A percentile compares a stretch with the other conserved stretches of the same genome.
Evolutionary conservation across 78 protist genomes (phyloP).

Genomic region (Blattamonas nauphoetae): DNA sequence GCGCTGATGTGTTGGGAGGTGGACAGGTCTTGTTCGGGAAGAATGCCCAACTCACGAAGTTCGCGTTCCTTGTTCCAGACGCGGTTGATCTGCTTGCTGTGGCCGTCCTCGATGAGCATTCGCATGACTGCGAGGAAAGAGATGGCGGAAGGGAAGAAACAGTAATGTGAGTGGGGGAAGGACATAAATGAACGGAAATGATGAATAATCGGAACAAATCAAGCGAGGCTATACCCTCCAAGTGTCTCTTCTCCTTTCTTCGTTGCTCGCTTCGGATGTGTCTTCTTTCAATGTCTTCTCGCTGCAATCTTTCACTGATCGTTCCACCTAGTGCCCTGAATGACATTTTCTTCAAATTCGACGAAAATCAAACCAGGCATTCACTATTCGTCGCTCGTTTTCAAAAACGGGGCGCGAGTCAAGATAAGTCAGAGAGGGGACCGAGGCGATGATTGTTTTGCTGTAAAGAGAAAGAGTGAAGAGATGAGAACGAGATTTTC

Average conservation of each 20-base stretch:
- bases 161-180: neutral
- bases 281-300: neutral
- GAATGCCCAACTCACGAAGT: too few species aligned
- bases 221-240: neutral
- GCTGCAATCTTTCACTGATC: neutral
- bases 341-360: neutral
- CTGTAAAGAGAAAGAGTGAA: neutral
- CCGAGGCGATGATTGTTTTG: neutral
- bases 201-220: neutral
- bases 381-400: neutral
- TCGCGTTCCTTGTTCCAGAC: too few species aligned
- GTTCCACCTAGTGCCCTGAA: neutral
- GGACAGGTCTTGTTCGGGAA: too few species aligned
- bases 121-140: neutral
- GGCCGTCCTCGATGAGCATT: neutral
- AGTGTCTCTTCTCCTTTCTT: neutral
- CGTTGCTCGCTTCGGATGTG: neutral
- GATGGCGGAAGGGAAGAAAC: neutral
- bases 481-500: neutral
- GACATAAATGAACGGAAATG: neutral
- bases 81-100: too few species aligned
- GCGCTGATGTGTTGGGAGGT: too few species aligned
- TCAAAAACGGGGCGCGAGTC: neutral
- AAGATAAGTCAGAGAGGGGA: neutral
- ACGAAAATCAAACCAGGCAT: neutral